Evolutionary conservation across 352 stramenopile species (phyloP).

Genomic region (Salisapilia sapeloensis): DNA sequence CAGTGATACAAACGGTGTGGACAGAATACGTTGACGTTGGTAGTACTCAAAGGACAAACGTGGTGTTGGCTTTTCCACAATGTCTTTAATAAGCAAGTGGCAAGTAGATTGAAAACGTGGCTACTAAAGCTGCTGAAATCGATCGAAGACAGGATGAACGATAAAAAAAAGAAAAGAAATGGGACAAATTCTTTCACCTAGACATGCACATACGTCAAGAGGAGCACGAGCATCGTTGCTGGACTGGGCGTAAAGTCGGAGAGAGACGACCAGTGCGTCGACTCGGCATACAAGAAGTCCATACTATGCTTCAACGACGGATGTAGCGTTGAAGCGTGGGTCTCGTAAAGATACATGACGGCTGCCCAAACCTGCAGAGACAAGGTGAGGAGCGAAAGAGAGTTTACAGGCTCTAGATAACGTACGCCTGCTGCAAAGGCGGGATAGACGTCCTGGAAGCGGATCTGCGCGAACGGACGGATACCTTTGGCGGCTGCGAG

Average conservation of each 20-base stretch:
- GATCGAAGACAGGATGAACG: no score
- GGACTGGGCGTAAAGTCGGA: constrained; percentile 70
- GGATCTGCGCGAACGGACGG: constrained; percentile 39
- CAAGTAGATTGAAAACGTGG: no score
- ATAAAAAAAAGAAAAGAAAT: no score
- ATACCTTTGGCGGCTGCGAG: constrained; percentile 40
- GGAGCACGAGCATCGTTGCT: constrained; percentile 33
- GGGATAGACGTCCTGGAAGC: constrained; percentile 66
- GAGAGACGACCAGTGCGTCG: constrained; percentile 49
- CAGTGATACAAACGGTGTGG: no score
- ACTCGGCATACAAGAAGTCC: constrained; percentile 81
- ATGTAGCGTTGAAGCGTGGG: constrained; percentile 56
- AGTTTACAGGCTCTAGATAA: no score
- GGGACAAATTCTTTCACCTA: constrained; percentile 19
- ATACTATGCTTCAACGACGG: constrained; percentile 74
- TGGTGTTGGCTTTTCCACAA: no score
- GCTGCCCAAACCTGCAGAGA: constrained; percentile 63
- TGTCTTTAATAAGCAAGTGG: no score
- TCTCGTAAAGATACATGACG: constrained; percentile 83
- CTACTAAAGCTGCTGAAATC: no score
- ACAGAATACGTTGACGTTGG: no score
- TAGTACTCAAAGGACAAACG: no score
- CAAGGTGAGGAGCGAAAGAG: no score
- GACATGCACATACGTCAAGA: constrained; percentile 40
- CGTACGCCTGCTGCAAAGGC: constrained; percentile 47